These are phyloP conservation scores for Pyrenochaeta sp. DNA, from an alignment of 2,329 filamentous ascomycete species.

Conservation along the genomic window DNA sequence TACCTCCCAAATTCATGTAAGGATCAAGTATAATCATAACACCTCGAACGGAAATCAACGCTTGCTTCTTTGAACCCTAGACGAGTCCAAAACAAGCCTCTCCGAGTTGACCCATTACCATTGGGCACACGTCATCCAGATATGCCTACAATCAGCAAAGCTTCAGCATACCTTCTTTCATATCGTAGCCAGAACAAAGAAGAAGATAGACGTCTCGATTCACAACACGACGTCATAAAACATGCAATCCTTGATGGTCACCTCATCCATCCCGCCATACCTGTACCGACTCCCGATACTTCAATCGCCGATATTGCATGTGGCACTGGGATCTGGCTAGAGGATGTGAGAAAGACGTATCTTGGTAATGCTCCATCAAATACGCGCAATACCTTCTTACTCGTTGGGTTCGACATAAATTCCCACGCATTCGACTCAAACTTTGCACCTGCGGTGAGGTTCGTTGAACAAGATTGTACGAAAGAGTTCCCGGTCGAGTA, in stretches of 20 bases:
- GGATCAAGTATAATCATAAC: too few relatives aligned
- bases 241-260: not conserved
- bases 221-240: slow-evolving; percentile 1
- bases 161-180: slow-evolving; percentile 3
- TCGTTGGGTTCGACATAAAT: not conserved
- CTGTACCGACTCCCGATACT: not conserved
- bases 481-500: not conserved
- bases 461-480: not conserved
- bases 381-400: not conserved
- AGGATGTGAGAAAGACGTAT: not conserved
- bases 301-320: not conserved
- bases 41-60: too few relatives aligned
- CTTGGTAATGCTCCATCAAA: not conserved
- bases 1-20: too few relatives aligned
- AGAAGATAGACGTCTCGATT: slow-evolving; percentile 4
- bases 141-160: too few relatives aligned
- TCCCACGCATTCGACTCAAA: not conserved
- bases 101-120: too few relatives aligned
- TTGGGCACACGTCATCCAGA: too few relatives aligned
- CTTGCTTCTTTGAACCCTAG: too few relatives aligned
- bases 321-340: not conserved
- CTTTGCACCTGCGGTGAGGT: not conserved
- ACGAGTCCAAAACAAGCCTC: too few relatives aligned
- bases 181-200: slow-evolving; percentile 4
- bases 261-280: not conserved